Evolutionary conservation across 2,329 filamentous ascomycete genomes (phyloP).

Genomic region (Neofusicoccum umdonicola): DNA sequence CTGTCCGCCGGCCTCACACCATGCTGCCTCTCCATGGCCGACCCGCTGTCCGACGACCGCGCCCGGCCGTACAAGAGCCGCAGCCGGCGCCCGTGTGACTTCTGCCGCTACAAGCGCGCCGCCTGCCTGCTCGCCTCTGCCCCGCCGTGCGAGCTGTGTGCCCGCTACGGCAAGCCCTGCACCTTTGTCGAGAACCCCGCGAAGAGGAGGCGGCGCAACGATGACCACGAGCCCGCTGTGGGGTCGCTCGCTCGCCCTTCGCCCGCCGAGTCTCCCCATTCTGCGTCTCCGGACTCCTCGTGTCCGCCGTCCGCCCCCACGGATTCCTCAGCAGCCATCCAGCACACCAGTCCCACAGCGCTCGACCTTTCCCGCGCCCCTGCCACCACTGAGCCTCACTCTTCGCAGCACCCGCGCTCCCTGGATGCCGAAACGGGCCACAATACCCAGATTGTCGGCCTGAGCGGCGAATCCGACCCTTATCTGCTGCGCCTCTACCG

Average conservation of each 20-base stretch:
- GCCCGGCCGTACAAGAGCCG: slow-evolving; percentile 32
- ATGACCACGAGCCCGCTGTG: slow-evolving; percentile 4
- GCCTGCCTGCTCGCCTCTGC: slow-evolving; percentile 44
- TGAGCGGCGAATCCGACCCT: slow-evolving; percentile 33
- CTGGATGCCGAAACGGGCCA: slow-evolving; percentile 31
- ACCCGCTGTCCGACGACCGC: slow-evolving; percentile 2
- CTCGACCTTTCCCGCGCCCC: background rate
- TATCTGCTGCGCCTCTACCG: slow-evolving; percentile 32
- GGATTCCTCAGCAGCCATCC: background rate
- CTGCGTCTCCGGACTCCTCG: background rate
- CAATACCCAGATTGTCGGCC: slow-evolving; percentile 32
- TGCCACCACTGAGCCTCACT: background rate
- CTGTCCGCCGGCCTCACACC: background rate
- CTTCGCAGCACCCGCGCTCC: slow-evolving; percentile 28
- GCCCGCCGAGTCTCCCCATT: background rate
- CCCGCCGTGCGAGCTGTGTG: slow-evolving; percentile 45
- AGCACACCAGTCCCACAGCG: background rate
- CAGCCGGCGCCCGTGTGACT: slow-evolving; percentile 46
- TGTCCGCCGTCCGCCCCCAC: background rate
- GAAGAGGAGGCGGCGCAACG: slow-evolving; percentile 29
- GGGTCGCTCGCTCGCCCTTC: background rate
- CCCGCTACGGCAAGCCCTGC: slow-evolving; percentile 43
- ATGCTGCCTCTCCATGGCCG: slow-evolving; percentile 2
- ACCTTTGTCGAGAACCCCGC: slow-evolving; percentile 44
- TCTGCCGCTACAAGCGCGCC: slow-evolving; percentile 46